Conservation (phyloP, 768 basidiomycete species). For the Termitomyces sp. region DNA sequence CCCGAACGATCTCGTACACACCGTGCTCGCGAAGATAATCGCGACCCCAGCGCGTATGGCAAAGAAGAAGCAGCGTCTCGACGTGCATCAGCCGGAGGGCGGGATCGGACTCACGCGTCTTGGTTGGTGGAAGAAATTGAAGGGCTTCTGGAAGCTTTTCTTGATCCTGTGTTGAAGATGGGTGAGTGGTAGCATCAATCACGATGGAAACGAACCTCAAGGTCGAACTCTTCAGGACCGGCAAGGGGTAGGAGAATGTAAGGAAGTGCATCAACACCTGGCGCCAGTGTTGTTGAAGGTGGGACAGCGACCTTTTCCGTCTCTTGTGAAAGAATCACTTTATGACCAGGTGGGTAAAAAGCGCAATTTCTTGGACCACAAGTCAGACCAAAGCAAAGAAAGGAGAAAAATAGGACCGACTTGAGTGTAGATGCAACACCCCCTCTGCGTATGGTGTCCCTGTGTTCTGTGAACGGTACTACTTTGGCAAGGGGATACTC, state of each 20-base stretch:
- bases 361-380: conserved; percentile 62
- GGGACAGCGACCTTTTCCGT: conserved; percentile 49
- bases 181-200: not conserved
- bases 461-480: conserved; percentile 86
- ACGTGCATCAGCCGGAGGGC: conserved; percentile 76
- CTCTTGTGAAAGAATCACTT: conserved; percentile 69
- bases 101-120: conserved; percentile 77
- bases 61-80: conserved; percentile 87
- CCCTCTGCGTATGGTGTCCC: conserved; percentile 79
- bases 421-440: conserved; percentile 88
- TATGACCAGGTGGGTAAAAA: conserved; percentile 67
- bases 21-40: conserved; percentile 77
- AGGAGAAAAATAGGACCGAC: conserved; percentile 35
- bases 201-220: conserved; percentile 52
- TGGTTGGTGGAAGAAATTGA: conserved; percentile 85
- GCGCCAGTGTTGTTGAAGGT: conserved; percentile 53
- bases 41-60: conserved; percentile 86
- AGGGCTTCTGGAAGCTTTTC: conserved; percentile 80
- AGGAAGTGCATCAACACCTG: conserved; percentile 83
- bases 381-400: not conserved
- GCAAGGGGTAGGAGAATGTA: conserved; percentile 88
- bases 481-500: conserved; percentile 86
- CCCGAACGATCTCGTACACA: conserved; percentile 82
- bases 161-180: conserved; percentile 57
- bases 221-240: conserved; percentile 91